Conservation (phyloP, 2,329 filamentous ascomycete genomes). For the Trichoderma sp. region DNA sequence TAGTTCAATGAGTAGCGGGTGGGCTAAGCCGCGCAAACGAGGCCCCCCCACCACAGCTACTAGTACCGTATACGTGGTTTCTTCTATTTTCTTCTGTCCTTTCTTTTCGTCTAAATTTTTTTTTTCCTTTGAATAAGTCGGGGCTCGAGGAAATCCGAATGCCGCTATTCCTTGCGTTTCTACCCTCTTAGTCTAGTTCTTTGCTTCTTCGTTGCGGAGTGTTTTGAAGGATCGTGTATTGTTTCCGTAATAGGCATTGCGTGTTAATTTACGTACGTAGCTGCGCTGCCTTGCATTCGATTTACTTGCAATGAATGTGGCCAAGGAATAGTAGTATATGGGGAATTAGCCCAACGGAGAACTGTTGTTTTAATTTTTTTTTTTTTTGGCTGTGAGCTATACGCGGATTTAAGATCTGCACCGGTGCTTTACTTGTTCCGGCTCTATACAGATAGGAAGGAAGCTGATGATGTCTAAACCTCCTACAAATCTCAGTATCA, state of each 20-base stretch:
- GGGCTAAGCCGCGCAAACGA: background rate
- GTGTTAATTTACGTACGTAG: background rate
- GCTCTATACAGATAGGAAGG: background rate
- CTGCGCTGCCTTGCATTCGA: background rate
- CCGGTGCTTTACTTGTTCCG: background rate
- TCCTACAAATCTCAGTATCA: too few relatives aligned
- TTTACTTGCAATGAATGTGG: too few relatives aligned
- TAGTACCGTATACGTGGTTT: background rate
- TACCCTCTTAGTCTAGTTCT: background rate
- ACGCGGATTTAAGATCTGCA: background rate
- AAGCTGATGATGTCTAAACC: background rate
- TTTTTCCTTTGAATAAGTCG: background rate
- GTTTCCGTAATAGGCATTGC: background rate
- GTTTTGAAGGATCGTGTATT: background rate
- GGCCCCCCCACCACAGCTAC: background rate
- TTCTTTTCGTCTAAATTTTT: background rate
- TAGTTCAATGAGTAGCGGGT: background rate
- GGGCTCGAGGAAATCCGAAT: constrained; percentile 14
- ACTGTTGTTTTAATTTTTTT: background rate
- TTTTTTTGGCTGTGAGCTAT: background rate
- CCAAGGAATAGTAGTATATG: too few relatives aligned
- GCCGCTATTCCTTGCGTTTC: background rate
- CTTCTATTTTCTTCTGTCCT: background rate
- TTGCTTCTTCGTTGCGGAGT: background rate
- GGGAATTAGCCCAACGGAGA: background rate